phyloP scores from a whole-genome alignment of 805 yeast species.

The Groenewaldozyma salmanticensis region DNA sequence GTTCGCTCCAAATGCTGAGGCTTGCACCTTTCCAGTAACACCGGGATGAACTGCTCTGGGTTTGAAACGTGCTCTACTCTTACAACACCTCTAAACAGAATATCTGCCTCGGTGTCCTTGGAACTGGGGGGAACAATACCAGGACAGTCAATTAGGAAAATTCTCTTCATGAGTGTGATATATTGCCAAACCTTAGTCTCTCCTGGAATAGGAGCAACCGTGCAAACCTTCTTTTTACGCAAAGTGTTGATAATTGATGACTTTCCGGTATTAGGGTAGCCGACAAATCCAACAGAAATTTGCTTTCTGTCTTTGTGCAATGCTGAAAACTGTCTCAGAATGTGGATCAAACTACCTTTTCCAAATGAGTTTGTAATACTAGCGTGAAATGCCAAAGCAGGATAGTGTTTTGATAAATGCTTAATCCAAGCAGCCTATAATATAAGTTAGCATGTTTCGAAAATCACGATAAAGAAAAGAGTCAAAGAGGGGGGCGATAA shows the following conservation, averaged over 20 bases:
- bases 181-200: slow-evolving; percentile 99
- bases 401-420: slow-evolving; percentile 80
- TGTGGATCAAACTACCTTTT: slow-evolving; percentile 90
- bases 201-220: slow-evolving; percentile 97
- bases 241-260: slow-evolving; percentile 91
- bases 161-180: slow-evolving; percentile 91
- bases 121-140: slow-evolving; percentile 96
- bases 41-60: slow-evolving; percentile 94
- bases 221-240: slow-evolving; percentile 91
- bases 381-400: slow-evolving; percentile 96
- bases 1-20: slow-evolving; percentile 88
- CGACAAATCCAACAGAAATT: slow-evolving; percentile 93
- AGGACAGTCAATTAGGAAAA: slow-evolving; percentile 94
- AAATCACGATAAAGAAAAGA: slow-evolving; percentile 13
- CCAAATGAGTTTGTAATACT: slow-evolving; percentile 96
- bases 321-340: slow-evolving; percentile 84
- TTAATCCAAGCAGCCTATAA: slow-evolving; percentile 97
- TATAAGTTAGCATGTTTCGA: slow-evolving; percentile 27
- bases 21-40: slow-evolving; percentile 74
- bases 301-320: slow-evolving; percentile 90
- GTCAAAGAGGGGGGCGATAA: slow-evolving; percentile 8
- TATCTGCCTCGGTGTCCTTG: slow-evolving; percentile 84
- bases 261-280: slow-evolving; percentile 97
- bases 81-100: slow-evolving; percentile 91
- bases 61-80: slow-evolving; percentile 95